phyloP scores from a whole-genome alignment of 2,329 filamentous ascomycete genomes.

The Ophiostoma tasmaniense region DNA sequence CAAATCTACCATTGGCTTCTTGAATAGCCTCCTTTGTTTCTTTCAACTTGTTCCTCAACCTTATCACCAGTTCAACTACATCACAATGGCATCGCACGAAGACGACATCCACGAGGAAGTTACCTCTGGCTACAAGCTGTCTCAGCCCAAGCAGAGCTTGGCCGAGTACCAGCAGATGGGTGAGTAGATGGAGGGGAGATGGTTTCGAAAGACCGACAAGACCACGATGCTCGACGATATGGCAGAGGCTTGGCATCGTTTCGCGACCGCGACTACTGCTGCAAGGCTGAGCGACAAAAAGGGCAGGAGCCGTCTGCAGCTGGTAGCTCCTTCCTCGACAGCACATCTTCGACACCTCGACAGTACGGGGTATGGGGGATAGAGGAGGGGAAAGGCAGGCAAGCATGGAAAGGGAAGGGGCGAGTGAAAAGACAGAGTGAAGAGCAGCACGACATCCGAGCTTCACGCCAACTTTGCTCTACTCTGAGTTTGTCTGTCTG shows the following conservation, averaged over 20 bases:
- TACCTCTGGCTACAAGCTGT: constrained; percentile 95
- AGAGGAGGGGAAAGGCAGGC: neutral
- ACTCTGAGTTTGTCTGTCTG: neutral
- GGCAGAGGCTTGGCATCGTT: neutral
- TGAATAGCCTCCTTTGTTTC: neutral
- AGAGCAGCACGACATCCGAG: neutral
- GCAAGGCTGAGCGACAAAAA: neutral
- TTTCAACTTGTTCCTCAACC: neutral
- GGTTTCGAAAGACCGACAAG: neutral
- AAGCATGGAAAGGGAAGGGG: neutral
- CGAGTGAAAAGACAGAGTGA: neutral
- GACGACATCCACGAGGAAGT: constrained; percentile 73
- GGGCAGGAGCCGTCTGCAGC: neutral
- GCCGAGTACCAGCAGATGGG: constrained; percentile 91
- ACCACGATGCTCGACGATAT: neutral
- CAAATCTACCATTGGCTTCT: neutral
- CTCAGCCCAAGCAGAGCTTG: constrained; percentile 91
- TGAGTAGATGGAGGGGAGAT: constrained; percentile 32
- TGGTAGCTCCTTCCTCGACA: neutral
- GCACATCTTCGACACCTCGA: neutral
- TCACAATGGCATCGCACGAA: constrained; percentile 54
- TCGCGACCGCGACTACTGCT: neutral
- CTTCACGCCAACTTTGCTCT: neutral
- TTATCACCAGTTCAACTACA: constrained; percentile 10
- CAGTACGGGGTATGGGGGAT: neutral